Percentiles rank a stretch among this genome's conserved stretches.
phyloP scores from a whole-genome alignment of 2,329 filamentous ascomycete species.

The Aspergillus sp. region DNA sequence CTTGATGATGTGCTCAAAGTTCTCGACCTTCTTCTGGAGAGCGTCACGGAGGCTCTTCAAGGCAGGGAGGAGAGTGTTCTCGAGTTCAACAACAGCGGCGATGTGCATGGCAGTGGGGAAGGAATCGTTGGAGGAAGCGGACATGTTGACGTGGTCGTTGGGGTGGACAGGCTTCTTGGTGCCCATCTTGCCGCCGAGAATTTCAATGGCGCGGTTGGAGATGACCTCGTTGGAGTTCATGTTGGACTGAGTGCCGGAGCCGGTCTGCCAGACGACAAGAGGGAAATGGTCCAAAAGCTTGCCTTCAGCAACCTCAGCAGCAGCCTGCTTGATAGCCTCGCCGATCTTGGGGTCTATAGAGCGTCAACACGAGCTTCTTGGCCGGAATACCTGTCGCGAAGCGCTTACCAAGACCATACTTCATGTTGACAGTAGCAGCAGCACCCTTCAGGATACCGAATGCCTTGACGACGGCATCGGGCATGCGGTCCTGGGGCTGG shows the following conservation, averaged over 20 bases:
- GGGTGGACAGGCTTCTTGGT: conserved; percentile 98
- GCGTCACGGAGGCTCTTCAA: conserved; percentile 81
- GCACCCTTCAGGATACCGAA: conserved; percentile 98
- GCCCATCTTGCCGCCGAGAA: conserved; percentile 90
- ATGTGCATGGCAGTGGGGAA: conserved; percentile 99
- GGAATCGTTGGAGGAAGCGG: conserved; percentile 96
- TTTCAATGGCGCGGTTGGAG: conserved; percentile 98
- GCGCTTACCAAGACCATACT: conserved; percentile 74
- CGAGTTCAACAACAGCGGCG: conserved; percentile 90
- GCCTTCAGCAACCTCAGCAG: conserved; percentile 87
- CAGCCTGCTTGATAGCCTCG: conserved; percentile 91
- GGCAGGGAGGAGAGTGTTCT: conserved; percentile 81
- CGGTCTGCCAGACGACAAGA: conserved; percentile 98
- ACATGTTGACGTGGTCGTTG: conserved; percentile 99
- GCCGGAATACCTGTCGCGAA: conserved; percentile 16
- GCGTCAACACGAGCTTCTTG: conserved; percentile 2
- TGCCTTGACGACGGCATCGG: conserved; percentile 84
- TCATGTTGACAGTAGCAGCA: conserved; percentile 93
- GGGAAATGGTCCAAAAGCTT: conserved; percentile 98
- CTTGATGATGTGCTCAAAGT: conserved; percentile 96
- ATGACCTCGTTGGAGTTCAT: conserved; percentile 99
- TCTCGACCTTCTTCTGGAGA: conserved; percentile 84
- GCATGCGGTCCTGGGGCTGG: conserved; percentile 98
- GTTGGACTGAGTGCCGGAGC: conserved; percentile 97
- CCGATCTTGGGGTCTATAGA: conserved; percentile 79